Conservation (phyloP, 2,329 filamentous ascomycete species). For the Cladophialophora immunda region DNA sequence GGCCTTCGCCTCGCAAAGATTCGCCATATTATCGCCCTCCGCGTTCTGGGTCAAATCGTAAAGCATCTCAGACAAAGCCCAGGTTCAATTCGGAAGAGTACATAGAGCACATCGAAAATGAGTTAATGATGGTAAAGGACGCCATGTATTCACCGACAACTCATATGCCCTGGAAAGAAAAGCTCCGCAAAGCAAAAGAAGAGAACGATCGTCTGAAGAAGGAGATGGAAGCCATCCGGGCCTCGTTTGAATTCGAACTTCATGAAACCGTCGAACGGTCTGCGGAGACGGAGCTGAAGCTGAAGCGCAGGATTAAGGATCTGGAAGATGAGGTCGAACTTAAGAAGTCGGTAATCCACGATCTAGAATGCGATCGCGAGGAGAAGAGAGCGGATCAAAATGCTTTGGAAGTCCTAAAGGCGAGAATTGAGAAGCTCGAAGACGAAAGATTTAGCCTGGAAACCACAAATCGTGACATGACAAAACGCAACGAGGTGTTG, state of each 20-base stretch:
- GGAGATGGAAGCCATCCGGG: conserved; percentile 45
- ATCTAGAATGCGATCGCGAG: conserved; percentile 47
- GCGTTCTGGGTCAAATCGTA: conserved; percentile 30
- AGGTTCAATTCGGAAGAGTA: conserved; percentile 55
- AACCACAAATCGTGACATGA: conserved; percentile 46
- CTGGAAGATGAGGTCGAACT: conserved; percentile 46
- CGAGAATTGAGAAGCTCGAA: conserved; percentile 45
- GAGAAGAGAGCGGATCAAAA: conserved; percentile 39
- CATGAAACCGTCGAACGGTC: conserved; percentile 45
- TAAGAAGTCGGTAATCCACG: conserved; percentile 44
- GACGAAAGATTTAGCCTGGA: conserved; percentile 44
- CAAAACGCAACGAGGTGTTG: conserved; percentile 48
- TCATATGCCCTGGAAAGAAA: conserved; percentile 40
- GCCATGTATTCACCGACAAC: conserved; percentile 50
- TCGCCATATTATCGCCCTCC: conserved; percentile 37
- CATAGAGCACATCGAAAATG: conserved; percentile 59
- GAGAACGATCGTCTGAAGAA: conserved; percentile 47
- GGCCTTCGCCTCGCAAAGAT: conserved; percentile 37
- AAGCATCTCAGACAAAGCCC: conserved; percentile 37
- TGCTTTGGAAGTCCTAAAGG: conserved; percentile 37
- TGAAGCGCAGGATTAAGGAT: conserved; percentile 45
- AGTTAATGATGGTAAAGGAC: conserved; percentile 53
- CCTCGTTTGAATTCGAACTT: conserved; percentile 47
- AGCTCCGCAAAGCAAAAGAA: conserved; percentile 43
- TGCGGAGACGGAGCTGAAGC: conserved; percentile 43